Percentiles rank a stretch among this genome's conserved stretches.
phyloP scores from a whole-genome alignment of 306 rosid genomes.

The Prinsepia uniflora region DNA sequence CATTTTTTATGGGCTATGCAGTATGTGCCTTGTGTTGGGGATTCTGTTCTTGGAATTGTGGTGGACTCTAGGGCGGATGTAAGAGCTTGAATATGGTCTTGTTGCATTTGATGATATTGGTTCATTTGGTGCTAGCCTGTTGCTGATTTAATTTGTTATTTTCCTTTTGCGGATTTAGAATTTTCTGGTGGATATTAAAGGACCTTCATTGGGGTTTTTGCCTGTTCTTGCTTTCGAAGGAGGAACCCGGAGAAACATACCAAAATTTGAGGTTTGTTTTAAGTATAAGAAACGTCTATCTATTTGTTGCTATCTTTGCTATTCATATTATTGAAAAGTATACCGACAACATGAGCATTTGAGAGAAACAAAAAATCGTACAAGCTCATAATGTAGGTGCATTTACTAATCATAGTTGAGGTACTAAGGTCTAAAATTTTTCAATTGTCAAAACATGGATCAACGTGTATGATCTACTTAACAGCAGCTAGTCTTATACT shows the following conservation, averaged over 20 bases:
- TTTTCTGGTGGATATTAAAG: constrained; percentile 89
- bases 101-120: not conserved
- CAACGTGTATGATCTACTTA: not conserved
- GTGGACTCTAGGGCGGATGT: constrained; percentile 83
- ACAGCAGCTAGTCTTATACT: not conserved
- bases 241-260: constrained; percentile 96
- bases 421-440: not conserved
- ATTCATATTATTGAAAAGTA: not conserved
- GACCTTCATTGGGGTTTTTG: constrained; percentile 72
- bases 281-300: not conserved
- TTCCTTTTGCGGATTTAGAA: constrained; percentile 43
- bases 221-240: constrained; percentile 99
- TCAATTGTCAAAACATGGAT: not conserved
- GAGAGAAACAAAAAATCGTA: not conserved
- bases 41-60: constrained; percentile 84
- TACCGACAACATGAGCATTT: not conserved
- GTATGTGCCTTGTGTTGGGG: constrained; percentile 86
- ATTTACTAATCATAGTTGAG: not conserved
- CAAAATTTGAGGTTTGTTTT: constrained; percentile 77
- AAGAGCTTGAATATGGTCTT: constrained; percentile 30
- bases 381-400: not conserved
- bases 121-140: not conserved
- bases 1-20: constrained; percentile 30
- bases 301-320: not conserved
- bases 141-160: constrained; percentile 5